These are phyloP conservation scores for Penicillium hesseltinei DNA, from an alignment of 2,329 filamentous ascomycete species.

Conservation along the genomic window DNA sequence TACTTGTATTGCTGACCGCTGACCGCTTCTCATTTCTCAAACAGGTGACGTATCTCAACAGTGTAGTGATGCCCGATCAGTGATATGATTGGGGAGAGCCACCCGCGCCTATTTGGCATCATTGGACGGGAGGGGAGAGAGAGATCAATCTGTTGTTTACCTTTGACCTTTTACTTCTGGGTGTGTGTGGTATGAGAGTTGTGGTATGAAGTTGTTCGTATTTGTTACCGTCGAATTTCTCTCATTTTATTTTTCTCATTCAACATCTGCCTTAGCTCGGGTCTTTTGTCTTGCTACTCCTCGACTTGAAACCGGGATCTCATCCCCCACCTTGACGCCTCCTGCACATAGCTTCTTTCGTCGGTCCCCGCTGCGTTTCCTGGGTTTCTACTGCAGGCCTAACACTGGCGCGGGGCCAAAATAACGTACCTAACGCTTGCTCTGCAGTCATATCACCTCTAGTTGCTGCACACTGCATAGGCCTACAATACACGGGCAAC, in stretches of 20 bases:
- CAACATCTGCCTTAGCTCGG: neutral
- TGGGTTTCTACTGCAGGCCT: slow-evolving; percentile 3
- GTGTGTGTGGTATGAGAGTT: neutral
- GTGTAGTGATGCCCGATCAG: slow-evolving; percentile 69
- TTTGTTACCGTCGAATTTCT: slow-evolving; percentile 2
- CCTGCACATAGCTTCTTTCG: slow-evolving; percentile 13
- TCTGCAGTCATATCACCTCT: slow-evolving; percentile 13
- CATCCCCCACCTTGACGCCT: slow-evolving; percentile 9
- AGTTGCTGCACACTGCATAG: slow-evolving; percentile 11
- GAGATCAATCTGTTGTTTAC: neutral
- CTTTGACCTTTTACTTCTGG: neutral
- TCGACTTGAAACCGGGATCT: slow-evolving; percentile 4
- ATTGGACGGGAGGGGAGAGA: neutral
- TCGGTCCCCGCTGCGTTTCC: slow-evolving; percentile 5
- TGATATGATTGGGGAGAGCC: slow-evolving; percentile 10
- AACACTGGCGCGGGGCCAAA: neutral
- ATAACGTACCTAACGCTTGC: neutral
- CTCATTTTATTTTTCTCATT: neutral
- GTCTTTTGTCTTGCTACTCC: slow-evolving; percentile 4
- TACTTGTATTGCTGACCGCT: slow-evolving; percentile 18
- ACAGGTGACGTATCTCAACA: slow-evolving; percentile 70
- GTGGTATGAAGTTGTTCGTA: neutral
- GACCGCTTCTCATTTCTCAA: slow-evolving; percentile 26
- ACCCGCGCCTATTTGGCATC: neutral
- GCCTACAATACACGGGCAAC: neutral